phyloP scores from a whole-genome alignment of 225 moss, liverwort and hornwort genomes.

The Asterella californica region DNA sequence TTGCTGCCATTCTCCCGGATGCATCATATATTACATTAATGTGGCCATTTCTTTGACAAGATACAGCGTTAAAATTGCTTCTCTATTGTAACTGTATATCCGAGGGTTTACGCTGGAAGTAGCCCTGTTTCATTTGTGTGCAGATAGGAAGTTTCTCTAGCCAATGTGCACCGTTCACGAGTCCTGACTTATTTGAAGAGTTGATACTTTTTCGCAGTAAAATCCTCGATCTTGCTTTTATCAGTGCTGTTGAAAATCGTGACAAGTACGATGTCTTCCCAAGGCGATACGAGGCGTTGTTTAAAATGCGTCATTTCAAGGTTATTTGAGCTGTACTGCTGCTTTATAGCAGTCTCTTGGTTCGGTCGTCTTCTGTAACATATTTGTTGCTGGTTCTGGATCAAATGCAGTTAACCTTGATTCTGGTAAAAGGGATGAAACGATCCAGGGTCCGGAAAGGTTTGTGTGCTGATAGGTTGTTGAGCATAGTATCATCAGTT shows the following conservation, averaged over 20 bases:
- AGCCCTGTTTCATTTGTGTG: background rate
- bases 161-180: background rate
- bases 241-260: constrained; percentile 69
- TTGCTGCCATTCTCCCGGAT: too few species aligned
- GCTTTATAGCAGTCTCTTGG: background rate
- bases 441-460: too few species aligned
- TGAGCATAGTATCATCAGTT: too few species aligned
- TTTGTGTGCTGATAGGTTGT: too few species aligned
- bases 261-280: constrained; percentile 75
- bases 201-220: constrained; percentile 54
- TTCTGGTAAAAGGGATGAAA: background rate
- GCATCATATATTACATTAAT: too few species aligned
- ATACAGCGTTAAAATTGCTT: background rate
- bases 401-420: too few species aligned
- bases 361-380: background rate
- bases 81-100: background rate
- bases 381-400: background rate
- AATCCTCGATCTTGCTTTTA: constrained; percentile 81
- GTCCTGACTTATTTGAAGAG: background rate
- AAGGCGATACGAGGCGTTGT: constrained; percentile 82
- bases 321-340: constrained; percentile 25
- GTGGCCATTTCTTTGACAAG: background rate
- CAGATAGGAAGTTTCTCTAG: background rate
- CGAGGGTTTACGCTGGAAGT: background rate
- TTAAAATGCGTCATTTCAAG: constrained; percentile 90